A percentile compares a stretch with the other conserved stretches of the same genome.
Evolutionary conservation across 306 rosid species (phyloP).

Genomic region (Quercus suber): DNA sequence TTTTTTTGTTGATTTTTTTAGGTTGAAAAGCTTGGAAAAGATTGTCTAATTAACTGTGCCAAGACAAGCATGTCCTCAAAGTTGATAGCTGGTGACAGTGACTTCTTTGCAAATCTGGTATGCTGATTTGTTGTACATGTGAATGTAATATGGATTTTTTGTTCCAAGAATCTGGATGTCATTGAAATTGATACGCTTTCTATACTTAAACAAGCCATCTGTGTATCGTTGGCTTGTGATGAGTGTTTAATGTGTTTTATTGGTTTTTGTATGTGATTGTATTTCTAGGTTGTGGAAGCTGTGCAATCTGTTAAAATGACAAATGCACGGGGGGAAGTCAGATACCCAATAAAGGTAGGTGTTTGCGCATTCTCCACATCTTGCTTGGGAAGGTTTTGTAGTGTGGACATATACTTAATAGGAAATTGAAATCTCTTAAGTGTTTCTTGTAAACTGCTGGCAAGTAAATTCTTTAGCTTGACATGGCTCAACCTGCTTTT

Average conservation of each 20-base stretch:
- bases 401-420: background rate
- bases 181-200: background rate
- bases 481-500: background rate
- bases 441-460: background rate
- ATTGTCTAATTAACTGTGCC: slow-evolving; percentile 82
- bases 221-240: background rate
- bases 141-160: background rate
- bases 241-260: background rate
- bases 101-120: slow-evolving; percentile 93
- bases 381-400: slow-evolving; percentile 5
- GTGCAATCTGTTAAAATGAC: slow-evolving; percentile 94
- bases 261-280: slow-evolving; percentile 7
- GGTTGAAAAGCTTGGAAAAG: slow-evolving; percentile 97
- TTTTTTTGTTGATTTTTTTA: slow-evolving; percentile 23
- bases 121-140: slow-evolving; percentile 3
- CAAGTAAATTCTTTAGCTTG: background rate
- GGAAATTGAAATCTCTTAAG: background rate
- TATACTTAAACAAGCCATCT: background rate
- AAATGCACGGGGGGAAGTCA: slow-evolving; percentile 85
- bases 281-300: slow-evolving; percentile 84
- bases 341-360: slow-evolving; percentile 91
- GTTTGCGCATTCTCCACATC: background rate
- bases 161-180: background rate
- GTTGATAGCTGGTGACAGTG: slow-evolving; percentile 93
- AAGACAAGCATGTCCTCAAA: slow-evolving; percentile 99